Base-by-base conservation (phyloP, 2,329 filamentous ascomycete species). In the Penicillium sclerotigenum region DNA sequence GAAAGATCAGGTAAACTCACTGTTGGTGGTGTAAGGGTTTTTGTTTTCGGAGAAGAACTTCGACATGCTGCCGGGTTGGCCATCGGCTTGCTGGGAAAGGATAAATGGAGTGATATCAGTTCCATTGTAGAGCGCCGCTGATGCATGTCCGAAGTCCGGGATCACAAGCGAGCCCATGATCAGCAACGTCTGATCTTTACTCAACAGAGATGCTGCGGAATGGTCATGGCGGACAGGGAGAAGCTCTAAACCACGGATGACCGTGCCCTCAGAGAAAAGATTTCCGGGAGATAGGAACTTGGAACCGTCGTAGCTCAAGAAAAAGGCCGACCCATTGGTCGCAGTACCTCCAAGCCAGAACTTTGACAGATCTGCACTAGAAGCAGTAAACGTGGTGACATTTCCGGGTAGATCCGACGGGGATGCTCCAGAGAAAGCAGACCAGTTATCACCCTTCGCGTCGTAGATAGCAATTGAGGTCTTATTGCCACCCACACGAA, bases 91-190 rank as follows among this genome's bases (percentile, higher is more conserved):
- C 43, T 85, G 88, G 2, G 92, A 89, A 40, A 99, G 82, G 38
- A 91, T 83, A 71, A 93, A 96, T 0, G 94, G 93, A 49, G 80
- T 80, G 70, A 93, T 86, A 3, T 79, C 77, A 11, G 86, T 90
- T 65, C 94, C 94, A 68, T 97, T 90, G 78, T 89, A 99, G 28
- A 97, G 78, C 8, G 87, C 93, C 9, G 90, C 91, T 14, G 93
- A 96, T 6, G 88, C 90, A 55, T 86, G 87, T 56, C 93, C 92
- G 69, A 91, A 91, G 47, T 78, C 77, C 0, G 88, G 84, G 18
- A 97, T 80, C 61, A 85, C 82, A 63, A 99, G 84, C 51, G 88
- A 84, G 37, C 94, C 94, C n/a, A 90, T 90, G 47, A 97, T 79
- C 75, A 99, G 82, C 34, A 99, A 83, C 4, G 85, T 82, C 70